Evolutionary conservation across 2,329 filamentous ascomycete species (phyloP), one percentile per base, ranked within the genome.

Genomic region (Cladosporium sp.): DNA sequence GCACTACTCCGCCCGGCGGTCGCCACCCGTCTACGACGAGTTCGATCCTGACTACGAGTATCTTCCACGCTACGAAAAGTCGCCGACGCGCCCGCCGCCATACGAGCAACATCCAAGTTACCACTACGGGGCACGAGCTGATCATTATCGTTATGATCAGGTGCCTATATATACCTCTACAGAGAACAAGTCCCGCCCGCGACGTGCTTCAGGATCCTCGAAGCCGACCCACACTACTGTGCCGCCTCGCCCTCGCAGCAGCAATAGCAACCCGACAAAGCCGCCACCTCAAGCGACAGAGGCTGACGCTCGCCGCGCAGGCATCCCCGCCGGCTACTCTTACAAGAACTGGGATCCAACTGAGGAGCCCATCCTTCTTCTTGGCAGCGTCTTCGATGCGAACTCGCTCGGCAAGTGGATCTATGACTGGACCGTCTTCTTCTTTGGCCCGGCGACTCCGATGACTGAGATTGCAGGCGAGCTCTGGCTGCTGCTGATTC

Each of bases 381-480:
- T 97, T 18, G 93, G 93, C 46, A 95, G 89, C 67, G 93, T 97
- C 53, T 97, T 97, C 66, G 93, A 97, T 68, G 89, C 92, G 66
- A 96, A 97, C 79, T 95, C 89, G 22, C 80, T 98, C 31, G 93
- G 93, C 66, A 96, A 96, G 74, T 98, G 93, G 93, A 95, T 98
- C 66, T 98, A 95, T 72, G 93, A 97, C 78, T 98, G 93, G 93
- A 96, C 93, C 14, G 89, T 96, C 58, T 95, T 89, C 75, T 85
- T 86, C 68, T 85, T 95, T 61, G 89, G 89, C 35, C 82, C 89
- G 11, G 81, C 82, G 38, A 89, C 87, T 9, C 88, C 90, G 46
- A 88, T 96, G 66, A 83, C 90, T 49, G 90, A 96, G 60, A 85
- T 95, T 71, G 91, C 93, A 2, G 93, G 92, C 61, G 91, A 97